Evolutionary conservation across 2,329 filamentous ascomycete species (phyloP).

Genomic region (Xylariaceae sp.): DNA sequence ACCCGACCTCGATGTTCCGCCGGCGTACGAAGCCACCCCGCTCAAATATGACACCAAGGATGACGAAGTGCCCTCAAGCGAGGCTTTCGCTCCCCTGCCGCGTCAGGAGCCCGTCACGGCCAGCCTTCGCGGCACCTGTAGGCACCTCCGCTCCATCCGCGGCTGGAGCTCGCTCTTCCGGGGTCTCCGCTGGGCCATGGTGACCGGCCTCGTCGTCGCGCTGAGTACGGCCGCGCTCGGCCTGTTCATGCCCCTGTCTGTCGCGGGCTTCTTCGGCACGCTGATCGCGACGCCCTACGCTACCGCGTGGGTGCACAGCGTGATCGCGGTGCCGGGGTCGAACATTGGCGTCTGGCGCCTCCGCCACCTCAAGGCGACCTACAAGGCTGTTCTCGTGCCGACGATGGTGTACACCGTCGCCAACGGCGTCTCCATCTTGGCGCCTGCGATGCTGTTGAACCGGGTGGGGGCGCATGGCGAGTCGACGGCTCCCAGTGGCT

Average conservation of each 20-base stretch:
- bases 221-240: slow-evolving; percentile 32
- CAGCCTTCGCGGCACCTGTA: slow-evolving; percentile 46
- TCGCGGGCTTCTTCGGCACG: slow-evolving; percentile 44
- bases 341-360: slow-evolving; percentile 58
- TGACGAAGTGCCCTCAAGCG: slow-evolving; percentile 18
- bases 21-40: slow-evolving; percentile 49
- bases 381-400: slow-evolving; percentile 65
- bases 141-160: slow-evolving; percentile 55
- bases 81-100: slow-evolving; percentile 31
- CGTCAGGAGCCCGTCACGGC: slow-evolving; percentile 40
- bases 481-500: slow-evolving; percentile 29
- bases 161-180: slow-evolving; percentile 67
- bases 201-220: slow-evolving; percentile 22
- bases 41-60: slow-evolving; percentile 32
- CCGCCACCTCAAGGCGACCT: slow-evolving; percentile 60
- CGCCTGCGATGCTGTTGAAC: slow-evolving; percentile 44
- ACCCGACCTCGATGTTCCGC: slow-evolving; percentile 32
- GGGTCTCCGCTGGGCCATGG: slow-evolving; percentile 53
- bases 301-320: slow-evolving; percentile 79
- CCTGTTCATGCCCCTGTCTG: slow-evolving; percentile 36
- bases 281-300: slow-evolving; percentile 62
- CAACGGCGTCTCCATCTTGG: slow-evolving; percentile 41
- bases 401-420: slow-evolving; percentile 59
- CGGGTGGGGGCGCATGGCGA: slow-evolving; percentile 42
- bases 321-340: slow-evolving; percentile 61